Evolutionary conservation across 2,329 filamentous ascomycete species (phyloP).

Genomic region (Ascochyta rabiei): DNA sequence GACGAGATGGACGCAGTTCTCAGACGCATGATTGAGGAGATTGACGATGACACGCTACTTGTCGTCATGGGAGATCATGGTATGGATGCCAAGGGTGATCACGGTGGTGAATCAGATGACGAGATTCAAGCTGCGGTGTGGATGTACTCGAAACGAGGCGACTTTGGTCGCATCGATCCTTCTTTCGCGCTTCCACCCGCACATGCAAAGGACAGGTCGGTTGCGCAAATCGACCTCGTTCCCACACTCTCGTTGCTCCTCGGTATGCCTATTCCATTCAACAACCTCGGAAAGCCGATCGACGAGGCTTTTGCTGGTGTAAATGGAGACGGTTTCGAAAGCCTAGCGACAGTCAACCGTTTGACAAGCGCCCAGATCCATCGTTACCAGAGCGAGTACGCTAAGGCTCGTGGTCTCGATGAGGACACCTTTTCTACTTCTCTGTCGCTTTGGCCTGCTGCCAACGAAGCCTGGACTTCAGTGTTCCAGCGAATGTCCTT

Average conservation of each 20-base stretch:
- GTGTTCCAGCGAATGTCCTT: slow-evolving; percentile 24
- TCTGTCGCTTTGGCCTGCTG: slow-evolving; percentile 64
- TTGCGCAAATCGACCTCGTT: slow-evolving; percentile 90
- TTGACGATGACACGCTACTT: slow-evolving; percentile 86
- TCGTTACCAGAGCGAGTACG: slow-evolving; percentile 86
- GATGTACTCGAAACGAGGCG: slow-evolving; percentile 92
- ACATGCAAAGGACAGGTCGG: slow-evolving; percentile 78
- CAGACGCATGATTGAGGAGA: slow-evolving; percentile 68
- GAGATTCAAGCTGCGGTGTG: slow-evolving; percentile 93
- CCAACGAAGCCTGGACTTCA: slow-evolving; percentile 61
- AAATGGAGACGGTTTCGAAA: slow-evolving; percentile 73
- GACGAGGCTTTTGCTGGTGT: slow-evolving; percentile 86
- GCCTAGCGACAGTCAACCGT: slow-evolving; percentile 76
- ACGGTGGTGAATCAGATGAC: slow-evolving; percentile 97
- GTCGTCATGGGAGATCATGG: slow-evolving; percentile 99
- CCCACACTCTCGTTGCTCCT: slow-evolving; percentile 87
- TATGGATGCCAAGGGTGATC: slow-evolving; percentile 96
- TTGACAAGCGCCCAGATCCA: slow-evolving; percentile 84
- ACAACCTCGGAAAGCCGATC: slow-evolving; percentile 91
- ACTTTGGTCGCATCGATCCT: slow-evolving; percentile 78
- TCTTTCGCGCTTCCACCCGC: slow-evolving; percentile 63
- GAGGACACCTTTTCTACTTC: slow-evolving; percentile 64
- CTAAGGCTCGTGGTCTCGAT: slow-evolving; percentile 71
- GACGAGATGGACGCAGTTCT: slow-evolving; percentile 88
- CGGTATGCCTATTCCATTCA: slow-evolving; percentile 92